phyloP scores from a whole-genome alignment of 352 stramenopile species.

The Globisporangium cylindrosporum region DNA sequence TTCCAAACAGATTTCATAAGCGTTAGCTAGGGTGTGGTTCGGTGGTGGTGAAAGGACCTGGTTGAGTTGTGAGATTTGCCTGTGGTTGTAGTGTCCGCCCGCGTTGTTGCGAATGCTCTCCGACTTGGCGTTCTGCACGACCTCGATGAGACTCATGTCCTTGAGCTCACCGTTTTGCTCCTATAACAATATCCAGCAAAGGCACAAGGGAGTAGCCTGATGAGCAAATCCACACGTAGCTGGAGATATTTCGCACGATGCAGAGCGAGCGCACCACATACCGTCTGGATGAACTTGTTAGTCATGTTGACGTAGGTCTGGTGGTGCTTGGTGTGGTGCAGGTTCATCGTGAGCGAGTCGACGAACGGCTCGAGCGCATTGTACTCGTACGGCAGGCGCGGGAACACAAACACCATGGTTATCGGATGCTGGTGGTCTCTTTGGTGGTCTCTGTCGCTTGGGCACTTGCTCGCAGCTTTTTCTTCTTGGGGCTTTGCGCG shows the following conservation, averaged over 20 bases:
- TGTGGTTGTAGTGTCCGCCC: conserved; percentile 41
- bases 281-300: conserved; percentile 46
- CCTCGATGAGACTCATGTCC: conserved; percentile 29
- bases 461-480: background rate
- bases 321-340: conserved; percentile 67
- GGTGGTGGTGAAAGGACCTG: background rate
- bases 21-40: background rate
- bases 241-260: too few relatives aligned
- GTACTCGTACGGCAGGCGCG: conserved; percentile 49
- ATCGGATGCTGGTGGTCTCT: too few relatives aligned
- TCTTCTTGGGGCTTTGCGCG: background rate
- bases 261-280: conserved; percentile 7
- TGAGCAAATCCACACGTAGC: too few relatives aligned
- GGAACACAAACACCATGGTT: conserved; percentile 29
- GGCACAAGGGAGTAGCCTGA: background rate
- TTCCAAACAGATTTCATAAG: background rate
- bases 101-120: conserved; percentile 38
- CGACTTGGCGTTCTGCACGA: conserved; percentile 32
- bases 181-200: background rate
- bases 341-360: conserved; percentile 47
- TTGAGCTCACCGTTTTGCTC: conserved; percentile 8
- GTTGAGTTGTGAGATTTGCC: background rate
- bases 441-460: too few relatives aligned
- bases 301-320: conserved; percentile 37
- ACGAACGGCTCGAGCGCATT: conserved; percentile 54